Base-by-base conservation (phyloP, 805 yeast genomes). In the Saccharomycopsis babjevae region DNA sequence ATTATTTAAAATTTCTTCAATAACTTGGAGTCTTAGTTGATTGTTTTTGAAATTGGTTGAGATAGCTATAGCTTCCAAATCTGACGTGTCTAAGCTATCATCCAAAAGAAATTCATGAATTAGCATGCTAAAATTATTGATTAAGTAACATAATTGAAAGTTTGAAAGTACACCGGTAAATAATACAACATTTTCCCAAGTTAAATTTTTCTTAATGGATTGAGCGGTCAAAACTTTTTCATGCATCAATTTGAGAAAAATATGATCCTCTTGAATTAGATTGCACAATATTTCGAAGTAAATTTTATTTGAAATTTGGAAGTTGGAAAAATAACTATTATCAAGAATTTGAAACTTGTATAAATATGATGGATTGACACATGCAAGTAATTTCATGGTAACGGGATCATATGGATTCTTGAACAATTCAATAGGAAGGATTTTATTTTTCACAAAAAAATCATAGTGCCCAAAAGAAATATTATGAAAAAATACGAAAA, bases 21-120 rank as follows among this genome's bases (percentile, higher is more conserved):
- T 18, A n/a, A 58, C 38, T n/a, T 58, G 59, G 16, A 57, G 28
- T 25, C 54, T 38, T 15, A 57, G 22, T 40, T 59, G 55, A 36
- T 61, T 61, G 22, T 59, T 32, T 3, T 55, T 13, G 43, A 52
- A 61, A 36, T 60, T 60, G 25, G 22, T 57, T 4, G 28, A 16
- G 5, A 50, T 36, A 2, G 46, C 43, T 7, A 30, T 18, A 5
- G 50, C 56, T 18, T 56, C 34, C n/a, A 18, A 28, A 32, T 43
- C 54, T 20, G 59, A 42, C 6, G 22, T 22, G 30, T 34, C 52
- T 16, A 25, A n/a, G 10, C 36, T n/a, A 18, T 42, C 56, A 40
- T 38, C 38, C 18, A 61, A 40, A 38, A 61, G 28, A 50, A 50
- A 56, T 5, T 56, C 50, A 18, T 59, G 36, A 11, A 61, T 20